phyloP scores from a whole-genome alignment of 805 yeast species.

The Suhomyces faveliae region DNA sequence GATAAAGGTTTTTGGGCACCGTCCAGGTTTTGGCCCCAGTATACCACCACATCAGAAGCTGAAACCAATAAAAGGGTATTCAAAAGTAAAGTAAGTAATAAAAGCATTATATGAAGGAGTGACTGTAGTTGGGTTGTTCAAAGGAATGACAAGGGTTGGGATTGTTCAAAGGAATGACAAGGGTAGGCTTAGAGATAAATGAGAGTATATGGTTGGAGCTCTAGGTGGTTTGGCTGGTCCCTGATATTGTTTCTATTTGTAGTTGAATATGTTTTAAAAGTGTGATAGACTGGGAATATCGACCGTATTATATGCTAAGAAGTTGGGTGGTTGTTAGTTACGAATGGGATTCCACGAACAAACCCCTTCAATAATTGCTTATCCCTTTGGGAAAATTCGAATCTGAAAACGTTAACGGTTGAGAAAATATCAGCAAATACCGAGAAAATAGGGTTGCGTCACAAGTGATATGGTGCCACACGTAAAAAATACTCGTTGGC shows the following conservation, averaged over 20 bases:
- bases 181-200: background rate
- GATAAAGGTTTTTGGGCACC: conserved; percentile 13
- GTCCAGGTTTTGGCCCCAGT: conserved; percentile 19
- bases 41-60: conserved; percentile 17
- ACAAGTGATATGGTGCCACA: background rate
- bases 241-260: background rate
- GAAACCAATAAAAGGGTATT: conserved; percentile 5
- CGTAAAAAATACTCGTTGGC: background rate
- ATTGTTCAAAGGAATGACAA: conserved; percentile 1
- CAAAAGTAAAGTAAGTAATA: conserved; percentile 3
- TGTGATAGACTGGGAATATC: background rate
- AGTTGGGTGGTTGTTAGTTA: background rate
- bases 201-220: background rate
- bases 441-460: background rate
- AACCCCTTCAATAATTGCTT: background rate
- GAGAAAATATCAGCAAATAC: background rate
- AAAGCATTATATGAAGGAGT: conserved; percentile 3
- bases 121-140: background rate
- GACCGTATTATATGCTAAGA: background rate
- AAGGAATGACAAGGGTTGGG: conserved; percentile 1
- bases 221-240: background rate
- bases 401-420: background rate
- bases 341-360: background rate
- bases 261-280: background rate
- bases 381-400: conserved; percentile 4